A percentile compares a stretch with the other conserved stretches of the same genome.
Conservation (phyloP, 352 stramenopile species). For the Globisporangium acanthophoron region DNA sequence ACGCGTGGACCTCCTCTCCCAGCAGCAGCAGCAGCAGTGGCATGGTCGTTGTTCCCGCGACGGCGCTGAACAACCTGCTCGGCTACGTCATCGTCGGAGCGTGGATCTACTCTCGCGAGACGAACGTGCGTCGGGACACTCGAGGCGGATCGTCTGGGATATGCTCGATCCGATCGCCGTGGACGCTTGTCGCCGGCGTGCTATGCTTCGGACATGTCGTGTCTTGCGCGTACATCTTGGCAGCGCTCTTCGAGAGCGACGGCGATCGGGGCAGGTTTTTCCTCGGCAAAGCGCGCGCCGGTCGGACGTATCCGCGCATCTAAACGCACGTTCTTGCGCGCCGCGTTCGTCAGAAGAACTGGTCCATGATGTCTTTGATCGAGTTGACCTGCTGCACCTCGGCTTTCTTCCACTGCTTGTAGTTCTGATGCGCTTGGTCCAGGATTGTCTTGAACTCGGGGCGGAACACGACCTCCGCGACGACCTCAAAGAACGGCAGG, state of each 20-base stretch:
- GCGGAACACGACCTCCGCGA: slow-evolving; percentile 69
- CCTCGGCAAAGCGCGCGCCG: slow-evolving; percentile 29
- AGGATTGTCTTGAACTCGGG: slow-evolving; percentile 74
- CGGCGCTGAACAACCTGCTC: slow-evolving; percentile 42
- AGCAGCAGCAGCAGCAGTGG: not conserved
- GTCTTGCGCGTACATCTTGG: slow-evolving; percentile 60
- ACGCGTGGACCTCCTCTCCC: not conserved
- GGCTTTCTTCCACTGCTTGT: slow-evolving; percentile 79
- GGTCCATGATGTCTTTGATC: slow-evolving; percentile 79
- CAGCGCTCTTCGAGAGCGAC: slow-evolving; percentile 67
- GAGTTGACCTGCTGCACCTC: slow-evolving; percentile 79
- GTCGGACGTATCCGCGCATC: slow-evolving; percentile 15
- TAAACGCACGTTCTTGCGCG: slow-evolving; percentile 1
- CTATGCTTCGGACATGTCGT: slow-evolving; percentile 52
- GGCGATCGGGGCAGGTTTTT: slow-evolving; percentile 63
- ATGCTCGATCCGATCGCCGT: not conserved
- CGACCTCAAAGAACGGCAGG: slow-evolving; percentile 74
- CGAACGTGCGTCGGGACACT: slow-evolving; percentile 1
- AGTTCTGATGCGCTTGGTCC: slow-evolving; percentile 79
- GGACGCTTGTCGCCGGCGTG: slow-evolving; percentile 19
- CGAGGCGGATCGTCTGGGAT: not conserved
- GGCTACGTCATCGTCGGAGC: slow-evolving; percentile 32
- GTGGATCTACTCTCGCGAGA: slow-evolving; percentile 58
- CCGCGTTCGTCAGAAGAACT: slow-evolving; percentile 40
- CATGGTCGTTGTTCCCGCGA: slow-evolving; percentile 12